These are phyloP conservation scores for Rhodofomes roseus DNA, from an alignment of 1,284 basidiomycete genomes.

Conservation along the genomic window DNA sequence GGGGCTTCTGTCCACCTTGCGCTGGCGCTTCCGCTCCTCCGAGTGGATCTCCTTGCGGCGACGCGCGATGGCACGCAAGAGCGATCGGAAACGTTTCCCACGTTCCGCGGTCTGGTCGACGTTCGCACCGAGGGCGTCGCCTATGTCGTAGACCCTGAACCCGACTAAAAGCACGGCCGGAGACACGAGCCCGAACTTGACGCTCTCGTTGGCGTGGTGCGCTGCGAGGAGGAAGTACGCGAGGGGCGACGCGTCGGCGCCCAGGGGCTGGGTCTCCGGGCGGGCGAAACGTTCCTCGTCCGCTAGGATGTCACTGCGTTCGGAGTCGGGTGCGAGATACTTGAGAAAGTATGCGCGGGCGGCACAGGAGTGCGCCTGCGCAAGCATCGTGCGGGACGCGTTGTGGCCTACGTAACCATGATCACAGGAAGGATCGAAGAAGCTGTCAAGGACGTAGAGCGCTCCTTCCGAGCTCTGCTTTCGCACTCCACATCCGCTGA, in stretches of 20 bases:
- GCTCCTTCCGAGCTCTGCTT: slow-evolving; percentile 7
- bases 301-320: background rate
- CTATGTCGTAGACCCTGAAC: slow-evolving; percentile 2
- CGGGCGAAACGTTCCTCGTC: slow-evolving; percentile 8
- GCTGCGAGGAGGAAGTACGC: slow-evolving; percentile 3
- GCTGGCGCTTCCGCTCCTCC: background rate
- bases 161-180: slow-evolving; percentile 6
- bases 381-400: background rate
- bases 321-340: background rate
- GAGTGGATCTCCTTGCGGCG: background rate
- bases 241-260: slow-evolving; percentile 4
- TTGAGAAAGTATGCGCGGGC: slow-evolving; percentile 8
- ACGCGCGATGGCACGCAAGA: slow-evolving; percentile 6
- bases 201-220: slow-evolving; percentile 11
- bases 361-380: slow-evolving; percentile 11
- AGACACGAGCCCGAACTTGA: slow-evolving; percentile 8
- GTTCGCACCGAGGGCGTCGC: slow-evolving; percentile 4
- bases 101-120: background rate
- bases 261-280: background rate
- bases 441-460: slow-evolving; percentile 7
- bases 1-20: background rate
- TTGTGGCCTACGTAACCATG: background rate
- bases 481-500: slow-evolving; percentile 8
- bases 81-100: slow-evolving; percentile 4
- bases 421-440: slow-evolving; percentile 4